These are phyloP conservation scores for Ilex asprella DNA, from an alignment of 257 asterid species.

Conservation along the genomic window DNA sequence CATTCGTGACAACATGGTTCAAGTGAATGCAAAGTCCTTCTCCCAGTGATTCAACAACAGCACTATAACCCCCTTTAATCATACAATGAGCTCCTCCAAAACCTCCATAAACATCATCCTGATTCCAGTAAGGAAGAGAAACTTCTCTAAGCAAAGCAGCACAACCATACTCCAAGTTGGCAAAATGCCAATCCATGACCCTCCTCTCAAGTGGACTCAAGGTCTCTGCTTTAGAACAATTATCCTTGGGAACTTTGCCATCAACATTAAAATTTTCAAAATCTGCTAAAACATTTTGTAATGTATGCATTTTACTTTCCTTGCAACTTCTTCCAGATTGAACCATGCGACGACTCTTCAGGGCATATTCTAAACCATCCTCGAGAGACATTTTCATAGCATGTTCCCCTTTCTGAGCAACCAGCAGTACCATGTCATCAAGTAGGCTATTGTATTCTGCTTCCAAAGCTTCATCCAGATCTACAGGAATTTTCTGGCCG, in stretches of 20 bases:
- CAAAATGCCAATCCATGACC: constrained; percentile 99
- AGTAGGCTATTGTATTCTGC: constrained; percentile 87
- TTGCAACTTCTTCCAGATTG: constrained; percentile 20
- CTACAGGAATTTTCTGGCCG: constrained; percentile 79
- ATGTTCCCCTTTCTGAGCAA: constrained; percentile 81
- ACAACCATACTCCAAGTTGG: constrained; percentile 96
- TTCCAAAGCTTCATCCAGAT: constrained; percentile 83
- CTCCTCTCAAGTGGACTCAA: constrained; percentile 94
- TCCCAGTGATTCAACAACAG: constrained; percentile 79
- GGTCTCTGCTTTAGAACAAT: constrained; percentile 29
- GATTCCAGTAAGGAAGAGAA: constrained; percentile 97
- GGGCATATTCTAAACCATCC: constrained; percentile 87
- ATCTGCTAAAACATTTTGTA: constrained; percentile 23
- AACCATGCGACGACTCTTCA: constrained; percentile 47
- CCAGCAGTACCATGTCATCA: constrained; percentile 89
- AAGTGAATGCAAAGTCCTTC: constrained; percentile 67
- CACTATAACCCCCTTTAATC: constrained; percentile 96
- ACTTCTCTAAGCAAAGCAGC: constrained; percentile 92
- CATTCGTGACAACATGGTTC: constrained; percentile 72
- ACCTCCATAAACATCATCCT: constrained; percentile 94
- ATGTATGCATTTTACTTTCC: constrained; percentile 24
- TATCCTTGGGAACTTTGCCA: constrained; percentile 26
- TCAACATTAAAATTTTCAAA: constrained; percentile 24
- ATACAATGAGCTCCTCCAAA: constrained; percentile 99
- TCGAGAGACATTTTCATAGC: constrained; percentile 91